Evolutionary conservation across 768 basidiomycete species (phyloP), one percentile per base, ranked within the genome.

Genomic region (Cyathus striatus): DNA sequence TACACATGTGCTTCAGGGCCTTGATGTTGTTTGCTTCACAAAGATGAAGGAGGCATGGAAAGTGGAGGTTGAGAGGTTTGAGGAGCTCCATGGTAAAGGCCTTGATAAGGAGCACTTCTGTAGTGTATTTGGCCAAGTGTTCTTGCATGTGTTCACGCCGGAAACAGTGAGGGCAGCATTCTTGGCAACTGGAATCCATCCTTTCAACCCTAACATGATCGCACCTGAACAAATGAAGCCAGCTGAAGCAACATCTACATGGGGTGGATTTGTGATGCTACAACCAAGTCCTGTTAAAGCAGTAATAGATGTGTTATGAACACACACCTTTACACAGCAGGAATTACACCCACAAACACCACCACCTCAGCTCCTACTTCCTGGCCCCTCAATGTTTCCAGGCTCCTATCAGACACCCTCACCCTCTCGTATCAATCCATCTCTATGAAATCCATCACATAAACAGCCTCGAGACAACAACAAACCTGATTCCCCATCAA

Each of bases 11-110:
- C 52, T 69, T 4, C 70, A 74, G 48, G 67, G 69, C 6, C 64
- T 74, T 17, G 66, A 73, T 52, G 67, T 72, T 17, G 65, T 68
- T 2, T 69, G 66, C 46, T 73, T 73, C 49, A 62, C 57, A 20
- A 54, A 40, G 41, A 60, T 73, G 62, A 74, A 73, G 51, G 41
- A 44, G 7, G 34, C 16, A 46, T 57, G 49, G 50, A 55, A 57
- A 23, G 18, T 52, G 25, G 55, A 49, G 40, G 52, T 62, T 14
- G 18, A 47, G 3, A 10, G 23, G 17, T 66, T 57, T 33, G 54
- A 66, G 45, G 40, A 51, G 5, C 14, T 30, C 43, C 23, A 42
- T 25, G 22, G 9, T 23, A 6, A 17, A 27, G 3, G 50, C 51
- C 44, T 58, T 13, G 13, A 30, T 5, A 69, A 66, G 43, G 46